Evolutionary conservation across 805 yeast species (phyloP), one percentile per base, ranked within the genome.

Genomic region (Metschnikowia anglica): DNA sequence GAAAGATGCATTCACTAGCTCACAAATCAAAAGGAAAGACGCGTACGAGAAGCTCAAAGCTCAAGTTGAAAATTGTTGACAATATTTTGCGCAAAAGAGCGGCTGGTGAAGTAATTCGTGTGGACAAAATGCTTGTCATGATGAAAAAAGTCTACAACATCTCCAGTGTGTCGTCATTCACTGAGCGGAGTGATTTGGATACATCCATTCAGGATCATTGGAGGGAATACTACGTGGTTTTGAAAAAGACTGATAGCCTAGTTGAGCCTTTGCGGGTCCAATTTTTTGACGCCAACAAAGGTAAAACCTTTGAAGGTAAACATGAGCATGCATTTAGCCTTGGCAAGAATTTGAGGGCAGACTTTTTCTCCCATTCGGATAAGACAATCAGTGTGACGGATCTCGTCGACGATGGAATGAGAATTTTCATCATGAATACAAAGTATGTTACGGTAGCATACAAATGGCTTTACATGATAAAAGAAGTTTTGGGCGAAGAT

Each of bases 201-300:
- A 70, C 86, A 0, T 63, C 83, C 39, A 73, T 85, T 1, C 47
- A 72, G 8, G 90, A 86, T 44, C 65, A 88, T 36, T 88, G 97
- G 93, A 79, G 74, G 47, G 97, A 90, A 58, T 87, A 81, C 56
- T 66, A 80, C 20, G 83, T 85, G 2, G 88, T 85, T 2, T 81
- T 84, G 1, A 67, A 91, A 46, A 74, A 77, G n/a, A 79, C 86
- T 0, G 81, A 78, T 12, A 63, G 71, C 44, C 36, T 55, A 0
- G 68, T 65, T 2, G 62, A 66, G 8, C 90, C 95, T 0, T 56
- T 88, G 0, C 59, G 70, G 3, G 46, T 88, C 1, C 89, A 88
- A 54, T 77, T 89, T 46, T 83, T 79, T 61, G 74, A 73, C 10
- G 61, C 65, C 2, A 61, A 76, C 30, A 63, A 64, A 37, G 70